Base-by-base conservation (phyloP, 202 grass and related monocot species). In the Setaria viridis region DNA sequence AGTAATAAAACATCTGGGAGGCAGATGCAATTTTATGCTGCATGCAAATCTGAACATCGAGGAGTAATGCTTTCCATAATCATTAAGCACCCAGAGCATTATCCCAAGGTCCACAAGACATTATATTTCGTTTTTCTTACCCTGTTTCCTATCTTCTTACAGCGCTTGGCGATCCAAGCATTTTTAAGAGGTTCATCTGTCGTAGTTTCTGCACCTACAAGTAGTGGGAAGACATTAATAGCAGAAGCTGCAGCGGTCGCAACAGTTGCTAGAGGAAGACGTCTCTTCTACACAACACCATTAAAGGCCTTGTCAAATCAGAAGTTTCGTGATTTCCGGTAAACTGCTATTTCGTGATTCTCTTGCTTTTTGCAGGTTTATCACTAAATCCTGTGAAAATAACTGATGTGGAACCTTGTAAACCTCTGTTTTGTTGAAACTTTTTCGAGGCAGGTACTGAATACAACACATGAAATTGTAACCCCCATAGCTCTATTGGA, bases 231-330 rank as follows among this genome's bases (percentile, higher is more conserved):
- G 86, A 98, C 95, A 45, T 81, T 98, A 65, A 98, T 95, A 1
- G 95, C 95, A 86, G 95, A 98, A 94, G 91, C 90, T 87, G 91
- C 95, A 77, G 95, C 95, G 20, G 86, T 94, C 2, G 95, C 95
- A 87, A 92, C 93, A 59, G 84, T 95, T 78, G 91, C 91, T 78
- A 98, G 90, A 88, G 88, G 86, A 90, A 95, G 89, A 25, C 89
- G 95, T 43, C 83, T 98, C 62, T 95, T 98, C 70, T 98, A 98
- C 81, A 98, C 95, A 58, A 98, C 95, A 62, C 95, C 95, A 8
- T 89, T 98, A 65, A 98, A 98, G 89, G 95, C 95, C 51, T 88
- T 98, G 75, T 98, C 95, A 76, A 98, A 98, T 77, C 93, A 98
- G 82, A 98, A 98, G 55, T 91, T 98, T 77, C 95, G 93, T 10